A percentile compares a stretch with the other conserved stretches of the same genome.
Conservation (phyloP, 2,329 filamentous ascomycete species). For the Claviceps citrina region DNA sequence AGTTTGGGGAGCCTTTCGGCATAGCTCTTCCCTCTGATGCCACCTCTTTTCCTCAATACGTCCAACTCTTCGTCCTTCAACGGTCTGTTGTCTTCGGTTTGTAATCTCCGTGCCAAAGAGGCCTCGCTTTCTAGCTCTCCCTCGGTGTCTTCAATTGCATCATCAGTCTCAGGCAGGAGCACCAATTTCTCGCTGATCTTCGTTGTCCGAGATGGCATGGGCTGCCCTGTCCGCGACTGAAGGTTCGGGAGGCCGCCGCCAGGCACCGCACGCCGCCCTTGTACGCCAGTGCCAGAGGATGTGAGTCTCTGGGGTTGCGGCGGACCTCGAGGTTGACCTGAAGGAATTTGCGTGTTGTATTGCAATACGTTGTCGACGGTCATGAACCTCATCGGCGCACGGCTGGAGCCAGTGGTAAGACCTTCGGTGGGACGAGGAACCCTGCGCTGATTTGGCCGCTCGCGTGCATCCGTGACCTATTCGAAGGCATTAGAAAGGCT, state of each 20-base stretch:
- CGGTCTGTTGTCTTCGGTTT: conserved; percentile 47
- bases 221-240: conserved; percentile 34
- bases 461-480: conserved; percentile 25
- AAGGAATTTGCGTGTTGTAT: conserved; percentile 87
- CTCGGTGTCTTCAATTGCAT: conserved; percentile 38
- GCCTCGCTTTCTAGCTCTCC: conserved; percentile 40
- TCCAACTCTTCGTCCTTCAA: conserved; percentile 53
- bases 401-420: conserved; percentile 15
- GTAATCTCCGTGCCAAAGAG: conserved; percentile 22
- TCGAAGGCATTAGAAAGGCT: conserved; percentile 7
- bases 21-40: conserved; percentile 66
- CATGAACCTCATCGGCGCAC: conserved; percentile 55
- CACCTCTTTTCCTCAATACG: conserved; percentile 45
- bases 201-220: conserved; percentile 69
- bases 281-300: conserved; percentile 7
- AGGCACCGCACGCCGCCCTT: conserved; percentile 14
- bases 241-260: conserved; percentile 26
- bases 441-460: conserved; percentile 19
- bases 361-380: conserved; percentile 90
- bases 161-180: conserved; percentile 66
- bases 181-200: conserved; percentile 98
- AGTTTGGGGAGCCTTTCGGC: conserved; percentile 85
- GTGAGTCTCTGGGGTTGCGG: conserved; percentile 30
- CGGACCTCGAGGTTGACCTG: conserved; percentile 70
- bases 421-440: conserved; percentile 20